These are phyloP conservation scores for Albugo laibachii DNA, from an alignment of 352 stramenopile species.

Conservation along the genomic window DNA sequence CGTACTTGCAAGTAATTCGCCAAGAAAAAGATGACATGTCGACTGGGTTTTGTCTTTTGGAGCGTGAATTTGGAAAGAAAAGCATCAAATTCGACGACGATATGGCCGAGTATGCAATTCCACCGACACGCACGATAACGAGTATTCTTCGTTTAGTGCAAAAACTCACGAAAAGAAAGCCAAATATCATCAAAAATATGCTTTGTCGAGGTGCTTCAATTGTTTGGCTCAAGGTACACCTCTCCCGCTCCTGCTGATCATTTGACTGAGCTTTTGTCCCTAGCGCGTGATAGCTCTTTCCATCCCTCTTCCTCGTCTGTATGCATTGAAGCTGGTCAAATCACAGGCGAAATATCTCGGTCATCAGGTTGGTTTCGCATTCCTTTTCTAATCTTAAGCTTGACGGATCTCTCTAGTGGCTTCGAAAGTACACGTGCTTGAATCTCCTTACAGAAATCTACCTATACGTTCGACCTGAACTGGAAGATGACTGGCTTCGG, in stretches of 20 bases:
- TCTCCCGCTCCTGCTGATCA: not conserved
- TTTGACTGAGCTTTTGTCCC: constrained; percentile 1
- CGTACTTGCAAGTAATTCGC: constrained; percentile 50
- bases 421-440: constrained; percentile 72
- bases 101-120: constrained; percentile 43
- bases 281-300: constrained; percentile 51
- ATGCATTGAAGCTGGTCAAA: constrained; percentile 70
- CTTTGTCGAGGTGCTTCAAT: constrained; percentile 54
- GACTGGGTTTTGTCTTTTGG: constrained; percentile 31
- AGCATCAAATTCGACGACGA: constrained; percentile 42
- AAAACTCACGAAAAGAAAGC: constrained; percentile 70
- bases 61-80: constrained; percentile 35
- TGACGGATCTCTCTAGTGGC: constrained; percentile 23
- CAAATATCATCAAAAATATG: constrained; percentile 67
- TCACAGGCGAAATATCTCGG: constrained; percentile 69
- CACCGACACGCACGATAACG: constrained; percentile 48
- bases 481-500: constrained; percentile 64
- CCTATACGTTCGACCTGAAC: constrained; percentile 44
- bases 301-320: constrained; percentile 39
- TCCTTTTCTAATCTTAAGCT: constrained; percentile 1
- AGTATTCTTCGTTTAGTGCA: constrained; percentile 60
- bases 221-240: constrained; percentile 50
- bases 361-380: constrained; percentile 23
- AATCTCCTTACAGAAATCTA: constrained; percentile 60
- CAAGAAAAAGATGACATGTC: constrained; percentile 22